These are phyloP conservation scores for Aureobasidium sp. DNA, from an alignment of 2,329 filamentous ascomycete species.

Conservation along the genomic window DNA sequence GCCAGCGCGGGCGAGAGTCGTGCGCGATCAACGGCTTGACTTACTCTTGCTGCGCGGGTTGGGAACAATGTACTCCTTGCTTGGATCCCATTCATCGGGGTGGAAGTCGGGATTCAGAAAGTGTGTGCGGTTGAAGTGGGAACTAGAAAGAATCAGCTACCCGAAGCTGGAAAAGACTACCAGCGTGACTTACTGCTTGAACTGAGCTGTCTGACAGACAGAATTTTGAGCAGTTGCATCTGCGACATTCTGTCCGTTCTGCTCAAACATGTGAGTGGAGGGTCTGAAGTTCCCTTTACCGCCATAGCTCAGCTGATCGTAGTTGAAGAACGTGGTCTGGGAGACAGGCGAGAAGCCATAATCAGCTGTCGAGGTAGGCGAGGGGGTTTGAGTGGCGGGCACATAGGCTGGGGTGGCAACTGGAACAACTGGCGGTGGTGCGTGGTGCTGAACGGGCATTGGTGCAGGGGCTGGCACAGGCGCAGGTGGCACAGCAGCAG, in stretches of 20 bases:
- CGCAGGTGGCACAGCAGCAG: not conserved
- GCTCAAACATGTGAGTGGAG: constrained; percentile 8
- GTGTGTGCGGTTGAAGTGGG: constrained; percentile 44
- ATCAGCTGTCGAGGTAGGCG: not conserved
- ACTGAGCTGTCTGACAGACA: constrained; percentile 41
- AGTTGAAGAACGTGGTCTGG: constrained; percentile 27
- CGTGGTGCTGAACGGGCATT: constrained; percentile 10
- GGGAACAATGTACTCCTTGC: constrained; percentile 35
- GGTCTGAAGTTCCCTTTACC: constrained; percentile 7
- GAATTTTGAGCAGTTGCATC: constrained; percentile 18
- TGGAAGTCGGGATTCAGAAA: constrained; percentile 45
- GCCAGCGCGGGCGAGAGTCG: not conserved
- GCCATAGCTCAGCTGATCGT: constrained; percentile 2
- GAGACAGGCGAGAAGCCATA: not conserved
- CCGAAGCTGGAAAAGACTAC: not conserved
- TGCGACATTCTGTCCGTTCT: constrained; percentile 32
- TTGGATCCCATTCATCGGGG: constrained; percentile 43
- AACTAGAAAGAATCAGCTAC: constrained; percentile 26
- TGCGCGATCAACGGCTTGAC: constrained; percentile 22
- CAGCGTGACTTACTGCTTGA: constrained; percentile 34
- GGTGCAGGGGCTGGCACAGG: not conserved
- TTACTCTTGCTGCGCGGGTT: constrained; percentile 23
- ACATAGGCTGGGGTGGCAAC: constrained; percentile 1
- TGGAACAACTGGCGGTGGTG: not conserved
- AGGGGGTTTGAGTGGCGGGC: not conserved